phyloP scores from a whole-genome alignment of 1,139 yeast genomes.

The Trichomonascaceae sp. region DNA sequence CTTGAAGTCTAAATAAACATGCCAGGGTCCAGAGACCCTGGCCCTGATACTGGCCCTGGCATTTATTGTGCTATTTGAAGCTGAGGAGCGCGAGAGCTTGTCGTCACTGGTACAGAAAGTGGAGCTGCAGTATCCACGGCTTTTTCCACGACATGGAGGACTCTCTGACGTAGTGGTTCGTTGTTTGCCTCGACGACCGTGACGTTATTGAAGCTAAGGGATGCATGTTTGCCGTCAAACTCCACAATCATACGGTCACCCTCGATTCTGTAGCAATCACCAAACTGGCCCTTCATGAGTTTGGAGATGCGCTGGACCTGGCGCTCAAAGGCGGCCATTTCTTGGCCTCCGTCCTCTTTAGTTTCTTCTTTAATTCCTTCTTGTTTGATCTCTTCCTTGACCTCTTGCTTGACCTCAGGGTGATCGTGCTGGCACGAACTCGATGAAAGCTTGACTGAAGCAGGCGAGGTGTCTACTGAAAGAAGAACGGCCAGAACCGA shows the following conservation, averaged over 20 bases:
- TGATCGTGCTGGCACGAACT: conserved; percentile 30
- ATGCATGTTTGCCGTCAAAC: conserved; percentile 67
- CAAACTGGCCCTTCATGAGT: conserved; percentile 74
- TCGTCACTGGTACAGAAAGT: conserved; percentile 23
- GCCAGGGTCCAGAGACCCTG: not conserved
- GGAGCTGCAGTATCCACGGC: conserved; percentile 82
- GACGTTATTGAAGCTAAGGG: conserved; percentile 48
- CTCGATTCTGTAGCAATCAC: conserved; percentile 46
- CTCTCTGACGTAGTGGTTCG: conserved; percentile 69
- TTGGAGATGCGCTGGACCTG: conserved; percentile 51
- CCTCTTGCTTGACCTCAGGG: too few relatives aligned
- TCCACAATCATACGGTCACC: conserved; percentile 36
- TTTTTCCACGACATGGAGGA: conserved; percentile 65
- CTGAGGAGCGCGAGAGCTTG: too few relatives aligned
- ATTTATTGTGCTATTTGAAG: too few relatives aligned
- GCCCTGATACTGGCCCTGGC: too few relatives aligned
- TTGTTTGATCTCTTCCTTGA: conserved; percentile 1
- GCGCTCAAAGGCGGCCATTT: conserved; percentile 30
- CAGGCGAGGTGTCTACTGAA: conserved; percentile 90
- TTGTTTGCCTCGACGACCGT: conserved; percentile 52
- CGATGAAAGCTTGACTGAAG: conserved; percentile 78
- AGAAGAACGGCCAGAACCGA: conserved; percentile 80
- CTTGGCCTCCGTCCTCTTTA: conserved; percentile 21
- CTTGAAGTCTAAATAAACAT: not conserved
- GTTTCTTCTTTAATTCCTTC: conserved; percentile 6